Evolutionary conservation across 2,329 filamentous ascomycete species (phyloP).

Genomic region (Fusarium sororula): DNA sequence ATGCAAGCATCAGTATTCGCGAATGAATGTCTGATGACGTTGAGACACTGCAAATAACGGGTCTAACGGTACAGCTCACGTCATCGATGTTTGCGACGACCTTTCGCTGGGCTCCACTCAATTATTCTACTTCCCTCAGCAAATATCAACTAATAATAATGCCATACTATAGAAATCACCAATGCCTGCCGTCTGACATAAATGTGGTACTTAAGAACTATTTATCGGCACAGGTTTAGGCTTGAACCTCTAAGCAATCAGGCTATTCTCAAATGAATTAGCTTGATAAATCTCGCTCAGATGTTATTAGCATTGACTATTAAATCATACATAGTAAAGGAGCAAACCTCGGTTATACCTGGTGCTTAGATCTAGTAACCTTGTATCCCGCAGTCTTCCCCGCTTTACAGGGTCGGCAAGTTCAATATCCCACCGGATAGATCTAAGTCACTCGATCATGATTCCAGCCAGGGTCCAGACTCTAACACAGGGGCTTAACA

Average conservation of each 20-base stretch:
- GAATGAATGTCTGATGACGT: background rate
- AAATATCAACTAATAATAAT: background rate
- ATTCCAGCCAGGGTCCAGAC: too few relatives aligned
- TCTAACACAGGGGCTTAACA: too few relatives aligned
- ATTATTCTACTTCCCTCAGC: fast-evolving
- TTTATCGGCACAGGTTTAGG: fast-evolving
- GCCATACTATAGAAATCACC: background rate
- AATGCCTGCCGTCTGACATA: fast-evolving
- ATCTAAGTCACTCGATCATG: too few relatives aligned
- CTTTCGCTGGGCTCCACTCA: background rate
- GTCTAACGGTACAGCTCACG: background rate
- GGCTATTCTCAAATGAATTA: fast-evolving
- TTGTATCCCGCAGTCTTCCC: too few relatives aligned
- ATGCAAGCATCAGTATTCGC: background rate
- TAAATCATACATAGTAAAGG: too few relatives aligned
- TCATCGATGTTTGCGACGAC: background rate
- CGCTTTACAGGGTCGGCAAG: too few relatives aligned
- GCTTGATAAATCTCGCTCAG: too few relatives aligned
- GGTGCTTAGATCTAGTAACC: too few relatives aligned
- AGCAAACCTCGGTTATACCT: too few relatives aligned
- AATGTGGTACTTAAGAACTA: fast-evolving
- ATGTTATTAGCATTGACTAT: too few relatives aligned
- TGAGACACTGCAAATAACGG: background rate
- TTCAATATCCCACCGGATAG: too few relatives aligned
- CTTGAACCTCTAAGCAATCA: too few relatives aligned